phyloP scores from a whole-genome alignment of 352 stramenopile genomes.

The Globisporangium barbulae region DNA sequence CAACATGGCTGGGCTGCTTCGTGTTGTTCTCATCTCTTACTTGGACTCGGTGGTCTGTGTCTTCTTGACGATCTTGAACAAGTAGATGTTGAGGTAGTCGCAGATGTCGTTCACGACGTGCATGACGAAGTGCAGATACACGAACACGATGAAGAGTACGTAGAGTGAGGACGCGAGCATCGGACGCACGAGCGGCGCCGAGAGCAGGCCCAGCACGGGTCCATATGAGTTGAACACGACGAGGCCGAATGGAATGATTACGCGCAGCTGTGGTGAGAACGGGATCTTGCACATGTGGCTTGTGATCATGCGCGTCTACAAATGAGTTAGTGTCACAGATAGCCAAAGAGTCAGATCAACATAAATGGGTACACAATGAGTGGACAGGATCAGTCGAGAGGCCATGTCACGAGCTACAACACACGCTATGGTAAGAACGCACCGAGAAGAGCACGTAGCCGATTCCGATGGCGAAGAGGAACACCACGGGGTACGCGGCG shows the following conservation, averaged over 20 bases:
- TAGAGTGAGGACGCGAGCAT: slow-evolving; percentile 71
- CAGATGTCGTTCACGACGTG: slow-evolving; percentile 85
- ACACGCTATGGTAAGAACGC: slow-evolving; percentile 9
- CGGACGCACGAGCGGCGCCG: slow-evolving; percentile 49
- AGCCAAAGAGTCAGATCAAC: not conserved
- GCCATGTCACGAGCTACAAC: not conserved
- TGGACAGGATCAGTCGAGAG: slow-evolving; percentile 6
- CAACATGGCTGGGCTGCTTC: not conserved
- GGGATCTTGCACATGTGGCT: slow-evolving; percentile 90
- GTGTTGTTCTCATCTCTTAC: not conserved
- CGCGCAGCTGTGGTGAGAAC: slow-evolving; percentile 75
- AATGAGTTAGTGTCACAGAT: not conserved
- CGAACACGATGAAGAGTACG: slow-evolving; percentile 60
- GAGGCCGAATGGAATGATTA: slow-evolving; percentile 75
- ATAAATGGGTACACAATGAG: slow-evolving; percentile 7
- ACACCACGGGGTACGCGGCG: slow-evolving; percentile 63
- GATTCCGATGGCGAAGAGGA: slow-evolving; percentile 78
- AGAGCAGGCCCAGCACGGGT: slow-evolving; percentile 39
- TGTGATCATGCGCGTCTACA: slow-evolving; percentile 84
- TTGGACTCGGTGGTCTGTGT: slow-evolving; percentile 16
- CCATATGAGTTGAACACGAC: slow-evolving; percentile 78
- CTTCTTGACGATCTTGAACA: slow-evolving; percentile 74
- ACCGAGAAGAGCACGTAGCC: slow-evolving; percentile 86
- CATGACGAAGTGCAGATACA: slow-evolving; percentile 82
- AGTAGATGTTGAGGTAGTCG: slow-evolving; percentile 81